A percentile compares a stretch with the other conserved stretches of the same genome.
phyloP scores from a whole-genome alignment of 495 filamentous ascomycete species.

The Penicillium tannophilum region DNA sequence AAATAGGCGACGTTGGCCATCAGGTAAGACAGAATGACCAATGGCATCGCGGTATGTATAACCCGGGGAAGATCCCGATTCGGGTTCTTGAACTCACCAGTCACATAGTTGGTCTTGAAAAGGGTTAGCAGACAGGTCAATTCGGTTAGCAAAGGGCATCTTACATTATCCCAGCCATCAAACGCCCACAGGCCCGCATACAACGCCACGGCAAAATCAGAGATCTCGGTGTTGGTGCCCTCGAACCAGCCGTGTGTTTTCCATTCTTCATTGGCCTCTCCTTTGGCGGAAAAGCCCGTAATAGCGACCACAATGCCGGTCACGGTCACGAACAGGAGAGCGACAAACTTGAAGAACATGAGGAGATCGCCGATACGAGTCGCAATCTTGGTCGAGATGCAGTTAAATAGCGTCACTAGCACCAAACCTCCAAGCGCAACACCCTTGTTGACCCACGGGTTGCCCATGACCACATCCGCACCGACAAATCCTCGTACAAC shows the following conservation, averaged over 20 bases:
- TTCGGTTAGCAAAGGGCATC: conserved; percentile 25
- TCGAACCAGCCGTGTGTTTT: conserved; percentile 87
- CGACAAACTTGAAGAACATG: conserved; percentile 96
- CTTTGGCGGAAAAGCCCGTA: conserved; percentile 78
- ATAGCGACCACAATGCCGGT: conserved; percentile 87
- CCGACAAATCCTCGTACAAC: conserved; percentile 83
- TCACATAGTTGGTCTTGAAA: conserved; percentile 86
- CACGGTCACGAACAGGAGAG: conserved; percentile 82
- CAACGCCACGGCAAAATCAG: conserved; percentile 85
- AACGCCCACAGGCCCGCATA: conserved; percentile 98
- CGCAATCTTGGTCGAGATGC: conserved; percentile 83
- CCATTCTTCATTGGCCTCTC: conserved; percentile 81
- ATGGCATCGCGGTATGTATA: conserved; percentile 95
- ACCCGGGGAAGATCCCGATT: conserved; percentile 88
- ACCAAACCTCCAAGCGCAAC: conserved; percentile 79
- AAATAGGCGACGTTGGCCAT: conserved; percentile 92
- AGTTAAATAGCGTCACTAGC: conserved; percentile 80
- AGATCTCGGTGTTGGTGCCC: conserved; percentile 75
- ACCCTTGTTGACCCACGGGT: conserved; percentile 86
- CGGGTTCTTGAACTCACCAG: conserved; percentile 92
- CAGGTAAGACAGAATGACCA: conserved; percentile 89
- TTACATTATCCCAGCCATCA: conserved; percentile 98
- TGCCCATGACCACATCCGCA: conserved; percentile 73
- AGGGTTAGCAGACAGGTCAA: conserved; percentile 5
- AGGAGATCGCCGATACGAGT: conserved; percentile 84